A percentile compares a stretch with the other conserved stretches of the same genome.
Evolutionary conservation across 306 rosid genomes (phyloP).

Genomic region (Medicago lupulina): DNA sequence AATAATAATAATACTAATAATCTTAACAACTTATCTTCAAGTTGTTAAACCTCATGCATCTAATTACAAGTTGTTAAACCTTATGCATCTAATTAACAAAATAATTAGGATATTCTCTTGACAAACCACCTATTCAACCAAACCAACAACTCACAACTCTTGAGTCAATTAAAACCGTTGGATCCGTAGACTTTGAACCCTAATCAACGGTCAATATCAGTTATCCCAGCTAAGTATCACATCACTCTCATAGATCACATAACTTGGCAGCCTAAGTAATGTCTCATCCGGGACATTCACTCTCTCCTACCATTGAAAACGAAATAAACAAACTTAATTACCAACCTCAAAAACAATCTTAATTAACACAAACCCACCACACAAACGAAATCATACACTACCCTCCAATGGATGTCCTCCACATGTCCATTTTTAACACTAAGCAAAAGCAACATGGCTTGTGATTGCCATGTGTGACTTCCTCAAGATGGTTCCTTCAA

Average conservation of each 20-base stretch:
- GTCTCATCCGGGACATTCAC: conserved; percentile 18
- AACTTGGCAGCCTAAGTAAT: conserved; percentile 21
- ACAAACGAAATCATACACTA: background rate
- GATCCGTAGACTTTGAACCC: conserved; percentile 14
- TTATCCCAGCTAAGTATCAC: conserved; percentile 6
- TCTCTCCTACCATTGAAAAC: conserved; percentile 44
- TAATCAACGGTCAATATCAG: conserved; percentile 33
- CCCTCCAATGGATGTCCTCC: background rate
- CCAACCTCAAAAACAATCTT: conserved; percentile 19
- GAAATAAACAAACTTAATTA: conserved; percentile 34
- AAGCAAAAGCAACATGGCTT: conserved; percentile 27
- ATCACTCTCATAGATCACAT: conserved; percentile 17
- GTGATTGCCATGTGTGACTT: conserved; percentile 28
- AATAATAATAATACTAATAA: too few relatives aligned
- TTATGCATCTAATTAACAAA: conserved; percentile 33
- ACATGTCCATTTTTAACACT: conserved; percentile 2
- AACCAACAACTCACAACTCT: conserved; percentile 16
- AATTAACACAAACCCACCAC: conserved; percentile 30
- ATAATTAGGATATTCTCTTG: conserved; percentile 14
- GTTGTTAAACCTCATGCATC: too few relatives aligned
- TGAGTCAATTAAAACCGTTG: conserved; percentile 7
- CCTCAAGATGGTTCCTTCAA: conserved; percentile 45
- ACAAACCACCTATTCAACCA: conserved; percentile 38
- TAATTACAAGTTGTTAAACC: conserved; percentile 56
- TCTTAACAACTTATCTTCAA: conserved; percentile 17